Evolutionary conservation across 2,329 filamentous ascomycete species (phyloP), one percentile per base, ranked within the genome.

Genomic region (Xylaria sp.): DNA sequence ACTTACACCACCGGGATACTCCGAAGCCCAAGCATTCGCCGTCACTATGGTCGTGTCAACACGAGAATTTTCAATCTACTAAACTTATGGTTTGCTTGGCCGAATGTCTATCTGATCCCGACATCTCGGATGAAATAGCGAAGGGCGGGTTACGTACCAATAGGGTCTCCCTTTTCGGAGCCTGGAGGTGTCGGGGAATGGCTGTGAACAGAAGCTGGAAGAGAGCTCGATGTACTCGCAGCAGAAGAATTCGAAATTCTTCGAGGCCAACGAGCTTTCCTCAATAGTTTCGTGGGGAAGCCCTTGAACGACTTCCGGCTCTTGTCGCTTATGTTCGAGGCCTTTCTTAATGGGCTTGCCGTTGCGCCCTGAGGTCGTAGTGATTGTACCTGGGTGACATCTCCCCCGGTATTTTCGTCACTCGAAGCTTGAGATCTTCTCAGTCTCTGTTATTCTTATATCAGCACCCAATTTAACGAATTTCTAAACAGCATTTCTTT

Each of bases 211-310:
- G 82, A 73, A 10, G 82, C 80, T 32, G 79, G 77, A 9, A 84
- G 71, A 3, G 83, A 84, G 69, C 82, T 84, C 10, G 81, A 77
- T n/a, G 79, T 76, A 60, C 79, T 84, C 68, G 72, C 79, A 25
- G 75, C 72, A 0, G 83, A 83, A 3, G 78, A 78, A 8, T 63
- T 74, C 0, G 82, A 84, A 21, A 76, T 72, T 65, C 81, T 83
- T 3, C 80, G 79, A 50, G 78, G 76, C 81, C 82, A 84, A 2
- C 81, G 80, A 10, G 79, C 78, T 48, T 76, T 82, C 5, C 80
- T 78, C 60, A 85, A 84, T 8, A 84, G 72, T 58, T 79, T 84
- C 23, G 76, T 77, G 4, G 78, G 61, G n/a, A 71, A 69, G 9
- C 65, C 42, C 61, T 71, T 78, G 2, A 74, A 79, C 3, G 69